Base-by-base conservation (phyloP, 2,329 filamentous ascomycete genomes). In the Stemphylium vesicarium region DNA sequence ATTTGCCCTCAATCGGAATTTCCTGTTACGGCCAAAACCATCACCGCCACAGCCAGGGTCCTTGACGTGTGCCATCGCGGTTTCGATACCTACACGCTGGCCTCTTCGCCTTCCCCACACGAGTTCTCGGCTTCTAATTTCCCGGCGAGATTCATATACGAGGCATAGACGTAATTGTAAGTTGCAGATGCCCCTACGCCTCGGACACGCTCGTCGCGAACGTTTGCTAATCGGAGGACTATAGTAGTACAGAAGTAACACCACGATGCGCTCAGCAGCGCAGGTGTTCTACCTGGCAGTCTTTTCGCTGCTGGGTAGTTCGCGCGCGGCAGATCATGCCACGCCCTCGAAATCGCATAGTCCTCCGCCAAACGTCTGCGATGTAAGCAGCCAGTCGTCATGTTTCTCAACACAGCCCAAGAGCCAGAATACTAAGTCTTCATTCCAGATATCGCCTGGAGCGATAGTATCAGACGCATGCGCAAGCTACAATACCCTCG, bases 401-500 rank as follows among this genome's bases (percentile, higher is more conserved):
- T 62, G 61, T 46, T 52, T 57, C 22, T 49, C 59, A 22, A 38
- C 65, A 37, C 65, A 54, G 45, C 40, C 60, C 38, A 46, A 66
- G 66, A 54, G 48, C 59, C 70, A 57, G 65, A 70, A 54, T 60
- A 57, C 66, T 73, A 73, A 76, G 51, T 72, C 73, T 70, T 68
- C 62, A 44, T 67, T 70, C 38, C 81, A 96, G 92, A 90, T 96
- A 67, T 92, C 95, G 37, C 91, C 93, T 15, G 88, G 88, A 64
- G 86, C 92, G 57, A 96, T 95, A 70, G 92, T 99, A 33, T 91
- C 90, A 38, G 95, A 99, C 76, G 92, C 95, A 43, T 98, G 95
- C 79, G 92, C 91, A 59, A 96, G 94, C 51, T 99, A 96, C 78
- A 88, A 88, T 51, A 92, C 91, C 33, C 89, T 99, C 75, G 93